Percentiles rank a stretch among this genome's conserved stretches.
Evolutionary conservation across 345 rosid genomes (phyloP).

Genomic region (Melaleuca quinquenervia): DNA sequence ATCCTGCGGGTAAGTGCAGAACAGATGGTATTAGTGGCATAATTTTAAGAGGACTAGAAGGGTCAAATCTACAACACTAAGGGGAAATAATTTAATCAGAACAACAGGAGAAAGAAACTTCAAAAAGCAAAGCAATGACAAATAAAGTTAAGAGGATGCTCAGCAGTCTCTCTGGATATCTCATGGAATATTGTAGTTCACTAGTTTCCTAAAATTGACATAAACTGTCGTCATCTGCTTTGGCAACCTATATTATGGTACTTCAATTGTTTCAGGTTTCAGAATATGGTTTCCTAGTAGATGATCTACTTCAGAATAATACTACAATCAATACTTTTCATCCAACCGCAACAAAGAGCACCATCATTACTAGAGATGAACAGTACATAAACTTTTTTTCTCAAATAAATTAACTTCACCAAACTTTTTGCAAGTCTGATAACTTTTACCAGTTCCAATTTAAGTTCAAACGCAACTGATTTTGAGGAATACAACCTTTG

Average conservation of each 20-base stretch:
- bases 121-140: neutral
- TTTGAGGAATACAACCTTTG: slow-evolving; percentile 53
- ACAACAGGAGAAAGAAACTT: neutral
- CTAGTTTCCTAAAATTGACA: neutral
- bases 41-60: neutral
- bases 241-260: neutral
- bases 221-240: neutral
- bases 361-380: neutral
- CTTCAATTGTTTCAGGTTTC: neutral
- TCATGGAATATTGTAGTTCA: neutral
- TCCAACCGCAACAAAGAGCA: neutral
- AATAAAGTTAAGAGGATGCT: neutral
- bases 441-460: neutral
- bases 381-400: neutral
- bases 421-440: neutral
- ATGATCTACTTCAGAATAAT: neutral
- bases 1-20: slow-evolving; percentile 41
- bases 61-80: neutral
- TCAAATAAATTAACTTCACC: neutral
- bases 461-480: neutral
- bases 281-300: neutral
- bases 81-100: neutral
- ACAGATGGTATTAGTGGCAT: neutral
- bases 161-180: neutral
- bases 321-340: neutral